Percentiles rank a stretch among this genome's conserved stretches.
Evolutionary conservation across 2,329 filamentous ascomycete species (phyloP).

Genomic region (Epichloe glyceriae): DNA sequence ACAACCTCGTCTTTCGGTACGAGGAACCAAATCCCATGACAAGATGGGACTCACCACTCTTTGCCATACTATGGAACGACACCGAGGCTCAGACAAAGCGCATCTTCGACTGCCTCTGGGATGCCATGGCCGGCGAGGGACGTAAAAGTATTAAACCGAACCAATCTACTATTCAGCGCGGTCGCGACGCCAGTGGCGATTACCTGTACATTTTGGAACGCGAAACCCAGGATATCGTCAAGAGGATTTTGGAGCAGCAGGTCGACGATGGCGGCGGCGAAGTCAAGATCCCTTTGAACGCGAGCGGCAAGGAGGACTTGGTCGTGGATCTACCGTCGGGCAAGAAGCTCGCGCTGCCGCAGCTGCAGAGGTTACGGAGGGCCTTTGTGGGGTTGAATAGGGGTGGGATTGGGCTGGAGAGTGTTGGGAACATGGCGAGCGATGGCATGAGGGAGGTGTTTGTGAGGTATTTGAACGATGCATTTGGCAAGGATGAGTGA

Average conservation of each 20-base stretch:
- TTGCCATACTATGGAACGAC: constrained; percentile 68
- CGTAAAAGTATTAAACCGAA: constrained; percentile 59
- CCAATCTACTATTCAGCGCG: constrained; percentile 55
- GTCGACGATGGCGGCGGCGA: constrained; percentile 53
- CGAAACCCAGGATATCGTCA: constrained; percentile 65
- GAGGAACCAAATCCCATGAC: constrained; percentile 81
- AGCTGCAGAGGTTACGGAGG: constrained; percentile 63
- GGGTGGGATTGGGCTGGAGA: constrained; percentile 49
- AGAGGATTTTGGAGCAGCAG: constrained; percentile 55
- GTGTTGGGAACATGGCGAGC: constrained; percentile 38
- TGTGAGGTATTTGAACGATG: constrained; percentile 53
- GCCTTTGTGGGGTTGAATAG: constrained; percentile 69
- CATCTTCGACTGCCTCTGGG: constrained; percentile 59
- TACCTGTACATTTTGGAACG: constrained; percentile 72
- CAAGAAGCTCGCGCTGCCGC: constrained; percentile 55
- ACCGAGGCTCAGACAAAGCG: constrained; percentile 41
- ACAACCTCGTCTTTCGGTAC: constrained; percentile 69
- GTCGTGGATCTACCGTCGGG: constrained; percentile 49
- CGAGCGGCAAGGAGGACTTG: constrained; percentile 31
- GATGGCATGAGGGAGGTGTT: constrained; percentile 49
- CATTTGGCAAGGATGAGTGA: constrained; percentile 43
- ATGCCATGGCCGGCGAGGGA: constrained; percentile 51
- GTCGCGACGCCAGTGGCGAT: constrained; percentile 52
- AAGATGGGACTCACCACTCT: constrained; percentile 73
- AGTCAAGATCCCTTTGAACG: constrained; percentile 33